Base-by-base conservation (phyloP, 768 basidiomycete species). In the Amanita fuliginea region DNA sequence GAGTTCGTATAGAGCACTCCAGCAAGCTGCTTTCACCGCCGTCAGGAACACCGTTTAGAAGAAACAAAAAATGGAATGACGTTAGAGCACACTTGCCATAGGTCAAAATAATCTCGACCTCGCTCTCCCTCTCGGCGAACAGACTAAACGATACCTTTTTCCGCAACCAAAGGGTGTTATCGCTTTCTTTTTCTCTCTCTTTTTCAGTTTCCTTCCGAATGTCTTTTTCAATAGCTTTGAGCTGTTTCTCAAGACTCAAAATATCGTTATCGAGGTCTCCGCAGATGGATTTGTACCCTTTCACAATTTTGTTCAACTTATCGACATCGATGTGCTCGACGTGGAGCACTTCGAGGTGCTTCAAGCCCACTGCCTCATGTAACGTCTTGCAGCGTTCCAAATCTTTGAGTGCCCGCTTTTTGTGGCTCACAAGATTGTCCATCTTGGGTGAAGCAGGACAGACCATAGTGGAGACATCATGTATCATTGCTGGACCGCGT, bases 401-500 rank as follows among this genome's bases (percentile, higher is more conserved):
- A 1, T 67, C 66, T 36, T 64, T 66, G 14, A 58, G 28, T 0
- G 47, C 54, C 11, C 52, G 56, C 6, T 60, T 58, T 41, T 63
- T 58, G 39, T 59, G 61, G 1, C 42, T 18, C 19, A 54, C 13
- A 0, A 73, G 62, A 0, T 47, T 60, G 2, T 51, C 39, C 9
- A 71, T 58, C 3, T 47, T 53, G 0, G 62, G 55, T 0, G 68
- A 68, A 1, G 65, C 58, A 9, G 60, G 49, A 10, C 55, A 48
- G 1, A 34, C 45, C 1, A 66, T 64, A 30, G 71, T 51, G 10
- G 66, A 64, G 2, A 74, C 72, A 51, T 74, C 72, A 42, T 74
- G 71, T 37, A 75, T 74, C 0, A 67, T 72, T 4, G 70, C 72
- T 40, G 61, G 54, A n/a, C 72, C 71, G 16, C 64, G 56, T 6